Evolutionary conservation across 495 filamentous ascomycete genomes (phyloP), one percentile per base, ranked within the genome.

Genomic region (Pseudotulostoma volvatum): DNA sequence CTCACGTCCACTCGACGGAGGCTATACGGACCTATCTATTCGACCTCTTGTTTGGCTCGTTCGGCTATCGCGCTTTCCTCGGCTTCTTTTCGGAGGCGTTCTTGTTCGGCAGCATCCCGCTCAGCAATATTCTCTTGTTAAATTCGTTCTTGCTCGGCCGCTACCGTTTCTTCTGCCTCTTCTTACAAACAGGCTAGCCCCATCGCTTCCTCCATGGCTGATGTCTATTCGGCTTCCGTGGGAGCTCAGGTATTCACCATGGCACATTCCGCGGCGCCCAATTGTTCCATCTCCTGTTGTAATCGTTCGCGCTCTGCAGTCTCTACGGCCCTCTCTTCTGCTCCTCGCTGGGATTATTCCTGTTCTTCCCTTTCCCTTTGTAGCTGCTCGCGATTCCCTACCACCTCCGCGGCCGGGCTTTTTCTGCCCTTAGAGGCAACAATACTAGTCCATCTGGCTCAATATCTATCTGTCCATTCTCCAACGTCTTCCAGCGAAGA

Each of bases 11-110:
- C n/a, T n/a, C n/a, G n/a, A n/a, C n/a, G n/a, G n/a, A n/a, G n/a
- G n/a, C n/a, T n/a, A n/a, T n/a, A n/a, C n/a, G n/a, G n/a, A n/a
- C n/a, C n/a, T n/a, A n/a, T n/a, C n/a, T n/a, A n/a, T n/a, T n/a
- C n/a, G n/a, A n/a, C n/a, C n/a, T 34, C 32, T 34, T 34, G 32
- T 34, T 34, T 17, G 18, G 32, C 32, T 34, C 14, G 14, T 34
- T 14, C 32, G 4, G 9, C 5, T 14, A 17, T 17, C 32, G 5
- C 32, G 15, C 32, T 34, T 17, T 34, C 32, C 18, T 34, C 14
- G 32, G 32, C 32, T 34, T 34, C 32, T 14, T 17, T 34, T 0
- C 9, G 5, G 18, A 34, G 32, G 15, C 32, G 5, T 34, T 34
- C 32, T 4, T 34, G 32, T 34, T 34, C 32, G 18, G 5, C 32